Conservation (phyloP, 2,329 filamentous ascomycete genomes). For the Alternaria rosae region DNA sequence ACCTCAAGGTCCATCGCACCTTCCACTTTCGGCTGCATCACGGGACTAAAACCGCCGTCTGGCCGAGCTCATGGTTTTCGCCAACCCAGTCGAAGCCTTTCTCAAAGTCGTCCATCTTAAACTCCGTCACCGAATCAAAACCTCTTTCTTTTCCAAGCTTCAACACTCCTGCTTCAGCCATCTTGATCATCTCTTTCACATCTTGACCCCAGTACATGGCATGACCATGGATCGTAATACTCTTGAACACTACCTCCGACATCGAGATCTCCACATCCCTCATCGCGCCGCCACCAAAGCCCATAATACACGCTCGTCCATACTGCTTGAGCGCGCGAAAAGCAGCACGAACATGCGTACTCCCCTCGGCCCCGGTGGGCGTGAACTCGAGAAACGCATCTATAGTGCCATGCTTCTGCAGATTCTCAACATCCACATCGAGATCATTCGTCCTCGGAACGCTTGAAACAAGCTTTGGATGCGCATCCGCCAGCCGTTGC, state of each 20-base stretch:
- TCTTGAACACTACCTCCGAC: slow-evolving; percentile 43
- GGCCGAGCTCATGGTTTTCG: slow-evolving; percentile 7
- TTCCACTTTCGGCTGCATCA: background rate
- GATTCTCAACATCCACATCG: background rate
- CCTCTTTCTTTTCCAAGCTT: slow-evolving; percentile 37
- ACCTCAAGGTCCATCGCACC: background rate
- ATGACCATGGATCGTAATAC: slow-evolving; percentile 35
- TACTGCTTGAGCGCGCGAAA: slow-evolving; percentile 28
- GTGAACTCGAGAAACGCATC: slow-evolving; percentile 2
- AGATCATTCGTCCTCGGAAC: background rate
- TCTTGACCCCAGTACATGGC: slow-evolving; percentile 55
- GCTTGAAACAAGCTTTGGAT: background rate
- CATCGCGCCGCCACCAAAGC: slow-evolving; percentile 7
- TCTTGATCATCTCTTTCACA: slow-evolving; percentile 49
- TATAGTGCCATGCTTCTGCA: background rate
- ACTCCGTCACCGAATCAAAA: background rate
- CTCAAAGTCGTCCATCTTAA: background rate
- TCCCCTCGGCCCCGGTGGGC: slow-evolving; percentile 43
- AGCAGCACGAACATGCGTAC: slow-evolving; percentile 51
- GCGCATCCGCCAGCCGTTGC: background rate
- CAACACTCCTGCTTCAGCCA: slow-evolving; percentile 53
- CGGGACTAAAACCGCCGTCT: slow-evolving; percentile 4
- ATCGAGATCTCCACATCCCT: slow-evolving; percentile 1
- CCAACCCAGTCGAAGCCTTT: slow-evolving; percentile 1
- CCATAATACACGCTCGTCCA: slow-evolving; percentile 13